Percentiles rank a stretch among this genome's conserved stretches.
Conservation (phyloP, 306 rosid genomes). For the Cicer pinnatifidum region DNA sequence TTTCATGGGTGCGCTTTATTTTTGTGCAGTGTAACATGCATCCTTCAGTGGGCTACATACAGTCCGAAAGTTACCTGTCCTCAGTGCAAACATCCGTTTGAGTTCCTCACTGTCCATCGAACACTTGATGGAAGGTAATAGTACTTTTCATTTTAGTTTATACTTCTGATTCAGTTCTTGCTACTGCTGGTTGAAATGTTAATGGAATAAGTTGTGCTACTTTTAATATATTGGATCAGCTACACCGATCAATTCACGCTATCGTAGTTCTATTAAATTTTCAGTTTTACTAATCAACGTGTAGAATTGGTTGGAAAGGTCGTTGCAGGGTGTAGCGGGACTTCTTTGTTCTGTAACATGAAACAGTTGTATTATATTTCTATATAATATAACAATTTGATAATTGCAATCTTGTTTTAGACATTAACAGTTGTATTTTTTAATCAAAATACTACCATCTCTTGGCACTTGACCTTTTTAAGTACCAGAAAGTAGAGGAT, state of each 20-base stretch:
- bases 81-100: constrained; percentile 88
- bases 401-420: neutral
- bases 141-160: neutral
- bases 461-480: neutral
- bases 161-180: constrained; percentile 3
- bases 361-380: no score
- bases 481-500: neutral
- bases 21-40: constrained; percentile 78
- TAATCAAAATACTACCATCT: neutral
- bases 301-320: constrained; percentile 12
- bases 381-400: neutral
- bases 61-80: constrained; percentile 75
- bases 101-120: constrained; percentile 83
- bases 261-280: constrained; percentile 5
- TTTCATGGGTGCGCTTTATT: constrained; percentile 17
- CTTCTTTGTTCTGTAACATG: neutral
- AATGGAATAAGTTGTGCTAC: constrained; percentile 20
- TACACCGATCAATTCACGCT: neutral
- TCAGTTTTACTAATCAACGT: neutral
- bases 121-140: constrained; percentile 92
- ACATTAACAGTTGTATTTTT: neutral
- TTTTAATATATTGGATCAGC: constrained; percentile 8
- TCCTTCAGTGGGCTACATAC: constrained; percentile 91
- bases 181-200: neutral
- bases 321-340: neutral